Percentiles rank a stretch among this genome's conserved stretches.
These are phyloP conservation scores for Aspergillus neoniger DNA, from an alignment of 2,329 filamentous ascomycete species.

Conservation along the genomic window DNA sequence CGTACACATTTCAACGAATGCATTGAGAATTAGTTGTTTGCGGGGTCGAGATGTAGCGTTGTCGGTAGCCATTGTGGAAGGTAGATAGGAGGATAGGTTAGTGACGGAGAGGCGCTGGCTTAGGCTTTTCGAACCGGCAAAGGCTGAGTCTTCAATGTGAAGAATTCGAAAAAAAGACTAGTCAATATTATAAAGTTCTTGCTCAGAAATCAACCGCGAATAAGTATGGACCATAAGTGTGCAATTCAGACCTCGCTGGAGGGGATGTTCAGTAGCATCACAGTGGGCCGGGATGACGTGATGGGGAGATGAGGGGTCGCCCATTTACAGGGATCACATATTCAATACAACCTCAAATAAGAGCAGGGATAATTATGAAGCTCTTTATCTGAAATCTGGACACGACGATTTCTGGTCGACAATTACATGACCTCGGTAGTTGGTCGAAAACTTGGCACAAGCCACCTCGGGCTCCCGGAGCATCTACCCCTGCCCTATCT, in stretches of 20 bases:
- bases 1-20: constrained; percentile 54
- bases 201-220: not conserved
- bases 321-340: not conserved
- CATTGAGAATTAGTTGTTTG: constrained; percentile 54
- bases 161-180: not conserved
- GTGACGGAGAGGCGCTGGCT: not conserved
- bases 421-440: not conserved
- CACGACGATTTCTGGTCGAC: not conserved
- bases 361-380: not conserved
- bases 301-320: constrained; percentile 15
- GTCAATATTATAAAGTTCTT: not conserved
- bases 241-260: not conserved
- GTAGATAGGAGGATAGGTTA: not conserved
- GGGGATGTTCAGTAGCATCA: constrained; percentile 28
- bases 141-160: not conserved
- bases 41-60: constrained; percentile 22
- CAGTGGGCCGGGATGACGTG: constrained; percentile 40
- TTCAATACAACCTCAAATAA: not conserved
- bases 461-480: not conserved
- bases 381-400: not conserved
- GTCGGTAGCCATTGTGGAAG: constrained; percentile 1
- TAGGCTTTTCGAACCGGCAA: not conserved
- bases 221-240: not conserved
- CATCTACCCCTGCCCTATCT: not conserved
- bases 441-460: not conserved